Percentiles rank a stretch among this genome's conserved stretches.
These are phyloP conservation scores for Rutstroemia sydowiana DNA, from an alignment of 2,329 filamentous ascomycete species.

Conservation along the genomic window DNA sequence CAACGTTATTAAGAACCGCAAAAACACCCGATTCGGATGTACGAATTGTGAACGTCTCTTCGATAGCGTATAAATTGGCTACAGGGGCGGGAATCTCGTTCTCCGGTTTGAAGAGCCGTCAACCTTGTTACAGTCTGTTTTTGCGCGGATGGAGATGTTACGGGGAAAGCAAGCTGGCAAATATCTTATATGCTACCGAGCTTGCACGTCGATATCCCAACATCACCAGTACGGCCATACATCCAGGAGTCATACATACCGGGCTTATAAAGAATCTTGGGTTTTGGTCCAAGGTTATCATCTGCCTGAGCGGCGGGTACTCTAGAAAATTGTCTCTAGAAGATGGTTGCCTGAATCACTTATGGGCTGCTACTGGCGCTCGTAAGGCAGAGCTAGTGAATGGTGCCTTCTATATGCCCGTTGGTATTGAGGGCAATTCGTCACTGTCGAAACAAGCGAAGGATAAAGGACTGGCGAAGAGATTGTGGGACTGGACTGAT, in stretches of 20 bases:
- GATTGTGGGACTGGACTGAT: slow-evolving; percentile 1
- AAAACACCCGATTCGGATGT: slow-evolving; percentile 14
- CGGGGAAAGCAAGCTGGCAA: slow-evolving; percentile 42
- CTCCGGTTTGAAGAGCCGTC: slow-evolving; percentile 7
- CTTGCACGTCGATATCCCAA: slow-evolving; percentile 34
- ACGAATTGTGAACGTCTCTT: slow-evolving; percentile 11
- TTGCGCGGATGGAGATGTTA: slow-evolving; percentile 26
- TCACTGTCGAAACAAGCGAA: neutral
- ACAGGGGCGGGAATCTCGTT: slow-evolving; percentile 9
- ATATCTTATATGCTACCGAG: slow-evolving; percentile 37
- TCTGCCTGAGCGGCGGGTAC: neutral
- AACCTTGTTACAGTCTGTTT: slow-evolving; percentile 9
- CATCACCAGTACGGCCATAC: slow-evolving; percentile 33
- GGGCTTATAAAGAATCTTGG: slow-evolving; percentile 3
- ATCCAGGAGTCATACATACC: slow-evolving; percentile 32
- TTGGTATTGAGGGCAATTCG: neutral
- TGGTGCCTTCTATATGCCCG: neutral
- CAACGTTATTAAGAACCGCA: slow-evolving; percentile 26
- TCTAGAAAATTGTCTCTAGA: neutral
- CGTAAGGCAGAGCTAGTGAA: neutral
- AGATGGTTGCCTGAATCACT: neutral
- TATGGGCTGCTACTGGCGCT: neutral
- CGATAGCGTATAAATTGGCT: neutral
- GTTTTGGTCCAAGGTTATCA: neutral
- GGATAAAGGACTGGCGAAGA: neutral